Base-by-base conservation (phyloP, 2,329 filamentous ascomycete species). In the Trichophyton verrucosum region DNA sequence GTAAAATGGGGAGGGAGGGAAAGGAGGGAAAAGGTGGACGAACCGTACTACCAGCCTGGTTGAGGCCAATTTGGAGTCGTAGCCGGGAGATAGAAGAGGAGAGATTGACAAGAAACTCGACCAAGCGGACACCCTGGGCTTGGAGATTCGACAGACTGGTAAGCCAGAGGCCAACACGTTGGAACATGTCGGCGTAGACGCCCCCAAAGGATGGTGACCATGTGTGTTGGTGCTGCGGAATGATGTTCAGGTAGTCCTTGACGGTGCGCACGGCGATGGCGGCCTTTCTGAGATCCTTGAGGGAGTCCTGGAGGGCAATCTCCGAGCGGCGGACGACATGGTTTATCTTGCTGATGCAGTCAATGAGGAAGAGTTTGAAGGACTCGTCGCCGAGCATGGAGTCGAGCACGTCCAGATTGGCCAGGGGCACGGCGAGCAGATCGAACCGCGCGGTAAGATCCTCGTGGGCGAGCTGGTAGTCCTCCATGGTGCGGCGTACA, bases 341-440 rank as follows among this genome's bases (percentile, higher is more conserved):
- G 69, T 96, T 91, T 64, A 97, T 95, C 72, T 87, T 89, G 68
- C 94, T 86, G 69, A 96, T 96, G 59, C 91, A 90, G 57, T 86
- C 85, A 42, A 96, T 80, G 59, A 97, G 89, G 66, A 92, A 86
- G 17, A 84, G 77, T 15, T 92, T 86, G 71, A 96, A 97, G 59
- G 81, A 81, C 64, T 87, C 85, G 69, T 96, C 90, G 70, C 91
- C 86, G 57, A 97, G 79, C 82, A 97, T 94, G 64, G 84, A 82
- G 71, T 95, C 89, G 68, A 97, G 96, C 5, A 90, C 84, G 22
- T 83, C 78, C 53, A 89, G 81, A 68, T 96, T 94, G 66, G 88
- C 82, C 75, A 97, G 85, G 1, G 92, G 91, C 46, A 96, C 76
- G 69, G 87, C 87, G 59, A 97, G 78, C 70, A 88, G 87, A 62